Base-by-base conservation (phyloP, 2,329 filamentous ascomycete genomes). In the Sporothrix luriei region DNA sequence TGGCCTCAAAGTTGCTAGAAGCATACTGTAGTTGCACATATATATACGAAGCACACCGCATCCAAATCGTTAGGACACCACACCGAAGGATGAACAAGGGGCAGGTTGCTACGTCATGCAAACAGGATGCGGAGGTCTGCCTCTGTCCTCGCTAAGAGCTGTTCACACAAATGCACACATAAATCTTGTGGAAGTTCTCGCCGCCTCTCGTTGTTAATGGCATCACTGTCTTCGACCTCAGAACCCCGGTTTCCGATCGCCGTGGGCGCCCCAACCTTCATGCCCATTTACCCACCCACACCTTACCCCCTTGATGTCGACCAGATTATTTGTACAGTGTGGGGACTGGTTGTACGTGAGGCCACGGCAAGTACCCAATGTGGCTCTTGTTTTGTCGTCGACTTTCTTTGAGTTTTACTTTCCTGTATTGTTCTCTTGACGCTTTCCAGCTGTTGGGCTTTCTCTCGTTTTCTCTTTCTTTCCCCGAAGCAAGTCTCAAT, bases 231-330 rank as follows among this genome's bases (percentile, higher is more conserved):
- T 29, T 46, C 16, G 29, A 51, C 33, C n/a, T 57, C 24, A 46
- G 55, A 46, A 33, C 65, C 69, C 38, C 65, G 52, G 26, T 61
- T 66, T 59, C n/a, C 69, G 68, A 68, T 70, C 69, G 65, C 21
- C 64, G 43, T 26, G 57, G 57, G n/a, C 49, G 64, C 69, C 69
- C 69, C 65, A 68, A 24, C 69, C 21, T 70, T 54, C n/a, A 64
- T 55, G 69, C 66, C 66, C 65, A 68, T 70, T 59, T 68, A 68
- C 21, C 69, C 69, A 70, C 69, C 33, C 69, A 65, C 57, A 65
- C 65, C 14, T 55, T 38, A 66, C 11, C n/a, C 54, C 33, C 24
- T 48, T 68, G 57, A 1, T 21, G 19, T 46, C 68, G 40, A 46
- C 49, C 10, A 48, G 14, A 26, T 51, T 48, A 33, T 26, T 19